These are phyloP conservation scores for Teunomyces kruisii DNA, from an alignment of 805 yeast species.

Conservation along the genomic window DNA sequence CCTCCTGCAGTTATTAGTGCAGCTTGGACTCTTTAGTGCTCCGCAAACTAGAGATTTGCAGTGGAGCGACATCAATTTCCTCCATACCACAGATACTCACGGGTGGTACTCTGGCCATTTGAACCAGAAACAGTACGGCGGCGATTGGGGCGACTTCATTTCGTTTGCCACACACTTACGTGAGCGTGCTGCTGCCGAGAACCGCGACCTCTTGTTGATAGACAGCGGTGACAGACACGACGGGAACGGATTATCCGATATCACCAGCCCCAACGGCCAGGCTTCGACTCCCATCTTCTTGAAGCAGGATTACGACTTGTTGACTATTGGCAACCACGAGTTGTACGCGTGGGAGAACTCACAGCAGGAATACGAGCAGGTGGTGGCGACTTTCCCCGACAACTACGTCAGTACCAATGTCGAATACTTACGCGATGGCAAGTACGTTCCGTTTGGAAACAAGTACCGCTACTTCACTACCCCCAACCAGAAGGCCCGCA, in stretches of 20 bases:
- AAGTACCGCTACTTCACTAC: constrained; percentile 67
- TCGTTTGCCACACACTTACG: constrained; percentile 61
- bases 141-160: constrained; percentile 90
- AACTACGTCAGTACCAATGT: constrained; percentile 74
- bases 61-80: constrained; percentile 75
- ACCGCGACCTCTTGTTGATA: constrained; percentile 66
- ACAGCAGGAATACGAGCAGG: constrained; percentile 58
- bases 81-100: constrained; percentile 96
- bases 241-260: constrained; percentile 88
- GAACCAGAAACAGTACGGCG: constrained; percentile 72
- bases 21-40: background rate
- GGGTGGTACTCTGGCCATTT: constrained; percentile 94
- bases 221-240: constrained; percentile 95
- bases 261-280: constrained; percentile 70
- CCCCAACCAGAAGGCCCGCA: constrained; percentile 44
- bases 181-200: constrained; percentile 39
- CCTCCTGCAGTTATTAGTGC: background rate
- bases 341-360: constrained; percentile 69
- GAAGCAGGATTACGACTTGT: constrained; percentile 66
- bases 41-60: constrained; percentile 43
- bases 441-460: constrained; percentile 66
- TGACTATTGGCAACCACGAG: constrained; percentile 92
- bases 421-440: constrained; percentile 47
- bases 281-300: constrained; percentile 63
- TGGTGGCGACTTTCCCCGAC: constrained; percentile 60